Evolutionary conservation across 768 basidiomycete species (phyloP).

Genomic region (Plicaturopsis crispa): DNA sequence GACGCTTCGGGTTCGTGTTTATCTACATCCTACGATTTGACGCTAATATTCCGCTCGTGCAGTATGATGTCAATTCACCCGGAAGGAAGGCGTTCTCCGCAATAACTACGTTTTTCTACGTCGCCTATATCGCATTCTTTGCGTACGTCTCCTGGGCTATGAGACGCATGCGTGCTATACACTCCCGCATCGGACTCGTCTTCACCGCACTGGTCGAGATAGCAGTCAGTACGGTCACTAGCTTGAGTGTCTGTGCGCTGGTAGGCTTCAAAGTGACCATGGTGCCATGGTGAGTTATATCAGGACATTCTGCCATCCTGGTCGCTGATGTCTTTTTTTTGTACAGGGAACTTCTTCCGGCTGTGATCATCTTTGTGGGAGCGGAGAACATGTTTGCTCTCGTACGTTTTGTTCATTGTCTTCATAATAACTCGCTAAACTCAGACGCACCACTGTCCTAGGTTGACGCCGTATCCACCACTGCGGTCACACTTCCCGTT

Average conservation of each 20-base stretch:
- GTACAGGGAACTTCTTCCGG: constrained; percentile 77
- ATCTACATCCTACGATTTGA: constrained; percentile 18
- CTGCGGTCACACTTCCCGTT: constrained; percentile 79
- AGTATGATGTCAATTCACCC: constrained; percentile 50
- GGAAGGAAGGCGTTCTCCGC: constrained; percentile 42
- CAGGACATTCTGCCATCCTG: no score
- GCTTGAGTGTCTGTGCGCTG: constrained; percentile 85
- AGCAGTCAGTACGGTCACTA: constrained; percentile 87
- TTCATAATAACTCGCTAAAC: constrained; percentile 16
- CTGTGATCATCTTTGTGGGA: constrained; percentile 92
- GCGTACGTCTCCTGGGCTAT: constrained; percentile 72
- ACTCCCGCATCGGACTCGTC: constrained; percentile 85
- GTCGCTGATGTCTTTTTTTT: constrained; percentile 1
- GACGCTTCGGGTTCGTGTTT: constrained; percentile 31
- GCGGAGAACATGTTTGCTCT: constrained; percentile 97
- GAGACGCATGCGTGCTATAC: constrained; percentile 74
- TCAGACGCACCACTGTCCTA: constrained; percentile 23
- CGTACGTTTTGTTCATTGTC: constrained; percentile 33
- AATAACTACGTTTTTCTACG: constrained; percentile 63
- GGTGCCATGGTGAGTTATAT: constrained; percentile 79
- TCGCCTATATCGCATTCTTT: constrained; percentile 71
- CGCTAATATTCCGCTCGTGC: constrained; percentile 7
- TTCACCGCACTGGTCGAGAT: constrained; percentile 93
- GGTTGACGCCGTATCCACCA: constrained; percentile 83
- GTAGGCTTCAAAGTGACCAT: constrained; percentile 84